A percentile compares a stretch with the other conserved stretches of the same genome.
phyloP scores from a whole-genome alignment of 148 eudicot species.

The Camellia lanceoleosa region DNA sequence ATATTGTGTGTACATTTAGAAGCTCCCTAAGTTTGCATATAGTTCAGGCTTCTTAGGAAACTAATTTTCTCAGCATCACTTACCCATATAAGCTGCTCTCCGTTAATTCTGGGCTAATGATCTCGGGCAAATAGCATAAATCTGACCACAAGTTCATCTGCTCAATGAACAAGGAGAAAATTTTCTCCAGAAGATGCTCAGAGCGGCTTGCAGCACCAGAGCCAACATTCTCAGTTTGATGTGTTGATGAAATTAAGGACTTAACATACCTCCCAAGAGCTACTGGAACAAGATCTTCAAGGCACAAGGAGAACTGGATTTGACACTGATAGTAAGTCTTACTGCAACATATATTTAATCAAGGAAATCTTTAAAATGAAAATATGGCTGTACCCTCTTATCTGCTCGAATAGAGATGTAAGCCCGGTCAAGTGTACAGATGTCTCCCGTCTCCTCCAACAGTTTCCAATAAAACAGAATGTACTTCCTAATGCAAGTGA shows the following conservation, averaged over 20 bases:
- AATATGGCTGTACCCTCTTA: slow-evolving; percentile 69
- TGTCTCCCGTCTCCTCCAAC: slow-evolving; percentile 87
- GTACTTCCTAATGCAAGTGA: slow-evolving; percentile 92
- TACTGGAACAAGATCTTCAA: slow-evolving; percentile 95
- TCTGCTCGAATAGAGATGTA: slow-evolving; percentile 78
- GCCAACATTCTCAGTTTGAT: slow-evolving; percentile 30
- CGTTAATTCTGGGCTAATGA: slow-evolving; percentile 64
- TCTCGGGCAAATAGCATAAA: slow-evolving; percentile 76
- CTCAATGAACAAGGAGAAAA: slow-evolving; percentile 86
- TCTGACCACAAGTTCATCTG: slow-evolving; percentile 92
- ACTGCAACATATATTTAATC: neutral
- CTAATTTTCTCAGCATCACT: slow-evolving; percentile 15
- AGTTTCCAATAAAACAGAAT: slow-evolving; percentile 78
- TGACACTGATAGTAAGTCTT: neutral
- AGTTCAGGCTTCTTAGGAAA: neutral
- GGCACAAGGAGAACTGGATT: slow-evolving; percentile 91
- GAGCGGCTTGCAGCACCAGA: slow-evolving; percentile 35
- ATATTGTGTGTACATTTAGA: too few species aligned
- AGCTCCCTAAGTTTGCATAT: neutral
- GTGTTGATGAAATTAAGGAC: slow-evolving; percentile 61
- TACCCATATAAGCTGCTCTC: slow-evolving; percentile 84
- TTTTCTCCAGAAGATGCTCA: slow-evolving; percentile 77
- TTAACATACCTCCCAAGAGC: slow-evolving; percentile 85
- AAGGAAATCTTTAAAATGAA: slow-evolving; percentile 10
- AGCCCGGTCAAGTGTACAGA: slow-evolving; percentile 84